These are phyloP conservation scores for Orychophragmus violaceus DNA, from an alignment of 345 rosid species.

Conservation along the genomic window DNA sequence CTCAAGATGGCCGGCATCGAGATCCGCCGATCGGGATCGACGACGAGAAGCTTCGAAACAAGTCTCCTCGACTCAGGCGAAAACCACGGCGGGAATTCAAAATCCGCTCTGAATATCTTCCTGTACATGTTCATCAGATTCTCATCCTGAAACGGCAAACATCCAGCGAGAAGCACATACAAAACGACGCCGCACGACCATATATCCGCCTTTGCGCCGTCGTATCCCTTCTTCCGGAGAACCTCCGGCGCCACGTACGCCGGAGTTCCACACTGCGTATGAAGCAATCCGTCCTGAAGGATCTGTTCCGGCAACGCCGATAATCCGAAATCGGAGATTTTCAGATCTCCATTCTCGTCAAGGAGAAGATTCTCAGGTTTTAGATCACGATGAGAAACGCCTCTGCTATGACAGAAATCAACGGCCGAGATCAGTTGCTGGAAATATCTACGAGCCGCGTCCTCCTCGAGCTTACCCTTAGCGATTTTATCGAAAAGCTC, in stretches of 20 bases:
- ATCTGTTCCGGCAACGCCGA: slow-evolving; percentile 72
- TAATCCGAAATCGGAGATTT: slow-evolving; percentile 75
- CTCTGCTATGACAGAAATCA: slow-evolving; percentile 76
- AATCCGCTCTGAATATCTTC: slow-evolving; percentile 54
- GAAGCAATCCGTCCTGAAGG: slow-evolving; percentile 66
- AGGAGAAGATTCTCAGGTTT: slow-evolving; percentile 75
- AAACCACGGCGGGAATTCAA: slow-evolving; percentile 62
- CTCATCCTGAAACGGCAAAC: slow-evolving; percentile 67
- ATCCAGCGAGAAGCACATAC: slow-evolving; percentile 58
- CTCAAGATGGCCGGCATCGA: slow-evolving; percentile 56
- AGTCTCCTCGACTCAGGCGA: slow-evolving; percentile 50
- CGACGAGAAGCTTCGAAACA: slow-evolving; percentile 53
- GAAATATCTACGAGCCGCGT: slow-evolving; percentile 49
- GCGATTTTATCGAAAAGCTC: slow-evolving; percentile 60
- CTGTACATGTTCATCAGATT: slow-evolving; percentile 58
- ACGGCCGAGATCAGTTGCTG: slow-evolving; percentile 69
- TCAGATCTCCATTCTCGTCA: slow-evolving; percentile 60
- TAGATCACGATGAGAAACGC: slow-evolving; percentile 76
- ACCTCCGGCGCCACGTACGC: slow-evolving; percentile 95
- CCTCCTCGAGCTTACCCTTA: slow-evolving; percentile 55
- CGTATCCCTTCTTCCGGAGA: slow-evolving; percentile 68
- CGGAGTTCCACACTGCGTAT: slow-evolving; percentile 81
- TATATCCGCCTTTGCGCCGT: slow-evolving; percentile 65
- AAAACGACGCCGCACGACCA: slow-evolving; percentile 96
- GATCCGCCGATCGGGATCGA: slow-evolving; percentile 57